phyloP scores from a whole-genome alignment of 129 eudicot species.

The Ambrosia artemisiifolia region DNA sequence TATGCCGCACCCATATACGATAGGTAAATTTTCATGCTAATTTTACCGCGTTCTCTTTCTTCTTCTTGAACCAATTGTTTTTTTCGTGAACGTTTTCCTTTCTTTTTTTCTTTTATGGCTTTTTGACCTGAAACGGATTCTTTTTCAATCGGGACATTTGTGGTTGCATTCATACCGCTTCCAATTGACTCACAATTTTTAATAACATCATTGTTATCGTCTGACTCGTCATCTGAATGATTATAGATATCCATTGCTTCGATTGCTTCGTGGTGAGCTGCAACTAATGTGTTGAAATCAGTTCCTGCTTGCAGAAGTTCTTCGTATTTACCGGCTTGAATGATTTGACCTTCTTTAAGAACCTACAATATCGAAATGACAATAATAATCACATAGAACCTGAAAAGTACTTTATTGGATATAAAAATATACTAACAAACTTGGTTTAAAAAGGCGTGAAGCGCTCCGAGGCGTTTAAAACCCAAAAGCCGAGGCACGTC shows the following conservation, averaged over 20 bases:
- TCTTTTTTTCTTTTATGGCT: slow-evolving; percentile 74
- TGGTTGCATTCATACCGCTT: slow-evolving; percentile 28
- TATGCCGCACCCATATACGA: slow-evolving; percentile 95
- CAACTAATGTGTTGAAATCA: slow-evolving; percentile 72
- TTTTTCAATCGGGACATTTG: slow-evolving; percentile 48
- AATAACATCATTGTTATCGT: slow-evolving; percentile 33
- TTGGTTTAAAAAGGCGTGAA: too few species aligned
- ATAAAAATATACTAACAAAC: background rate
- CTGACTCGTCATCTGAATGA: slow-evolving; percentile 59
- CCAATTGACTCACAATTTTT: slow-evolving; percentile 40
- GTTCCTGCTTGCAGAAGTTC: slow-evolving; percentile 87
- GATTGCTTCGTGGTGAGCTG: slow-evolving; percentile 91
- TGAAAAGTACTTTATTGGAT: background rate
- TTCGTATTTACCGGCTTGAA: slow-evolving; percentile 82
- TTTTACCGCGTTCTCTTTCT: slow-evolving; percentile 81
- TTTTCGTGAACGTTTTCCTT: slow-evolving; percentile 66
- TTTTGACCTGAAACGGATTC: slow-evolving; percentile 51
- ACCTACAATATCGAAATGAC: slow-evolving; percentile 50
- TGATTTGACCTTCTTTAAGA: slow-evolving; percentile 79
- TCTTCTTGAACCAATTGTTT: slow-evolving; percentile 93
- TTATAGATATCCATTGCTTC: slow-evolving; percentile 77
- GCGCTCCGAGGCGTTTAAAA: too few species aligned
- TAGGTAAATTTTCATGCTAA: slow-evolving; percentile 83
- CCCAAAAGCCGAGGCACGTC: too few species aligned
- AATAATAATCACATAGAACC: background rate